Evolutionary conservation across 805 yeast species (phyloP).

Genomic region (Schizosaccharomyces osmophilus): DNA sequence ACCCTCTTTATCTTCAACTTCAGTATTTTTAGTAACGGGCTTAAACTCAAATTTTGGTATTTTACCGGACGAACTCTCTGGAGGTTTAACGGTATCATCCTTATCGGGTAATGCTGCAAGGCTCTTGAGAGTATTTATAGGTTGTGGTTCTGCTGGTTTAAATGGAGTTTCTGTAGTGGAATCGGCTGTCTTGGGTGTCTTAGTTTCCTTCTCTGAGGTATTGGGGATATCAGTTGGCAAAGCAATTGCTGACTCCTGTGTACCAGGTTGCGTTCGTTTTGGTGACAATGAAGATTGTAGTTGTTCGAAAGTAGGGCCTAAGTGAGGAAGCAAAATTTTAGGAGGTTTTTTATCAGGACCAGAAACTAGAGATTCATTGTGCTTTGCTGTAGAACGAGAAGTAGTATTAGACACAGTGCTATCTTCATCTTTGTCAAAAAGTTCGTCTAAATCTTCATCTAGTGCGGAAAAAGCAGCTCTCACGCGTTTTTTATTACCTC

Average conservation of each 20-base stretch:
- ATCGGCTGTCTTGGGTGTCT: no score
- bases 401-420: background rate
- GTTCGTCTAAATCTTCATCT: slow-evolving; percentile 2
- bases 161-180: no score
- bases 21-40: background rate
- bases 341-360: background rate
- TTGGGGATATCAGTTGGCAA: background rate
- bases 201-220: background rate
- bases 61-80: background rate
- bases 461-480: background rate
- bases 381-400: no score
- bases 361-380: no score
- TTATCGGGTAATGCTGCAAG: no score
- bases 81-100: no score
- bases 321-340: background rate
- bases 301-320: background rate
- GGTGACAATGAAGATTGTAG: background rate
- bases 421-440: background rate
- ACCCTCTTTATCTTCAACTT: background rate
- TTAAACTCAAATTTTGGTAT: background rate
- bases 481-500: background rate
- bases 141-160: no score
- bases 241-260: background rate
- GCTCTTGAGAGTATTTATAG: no score
- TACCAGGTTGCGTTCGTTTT: background rate